Evolutionary conservation across 2,329 filamentous ascomycete species (phyloP), one percentile per base, ranked within the genome.

Genomic region (Hypoxylon sp.): DNA sequence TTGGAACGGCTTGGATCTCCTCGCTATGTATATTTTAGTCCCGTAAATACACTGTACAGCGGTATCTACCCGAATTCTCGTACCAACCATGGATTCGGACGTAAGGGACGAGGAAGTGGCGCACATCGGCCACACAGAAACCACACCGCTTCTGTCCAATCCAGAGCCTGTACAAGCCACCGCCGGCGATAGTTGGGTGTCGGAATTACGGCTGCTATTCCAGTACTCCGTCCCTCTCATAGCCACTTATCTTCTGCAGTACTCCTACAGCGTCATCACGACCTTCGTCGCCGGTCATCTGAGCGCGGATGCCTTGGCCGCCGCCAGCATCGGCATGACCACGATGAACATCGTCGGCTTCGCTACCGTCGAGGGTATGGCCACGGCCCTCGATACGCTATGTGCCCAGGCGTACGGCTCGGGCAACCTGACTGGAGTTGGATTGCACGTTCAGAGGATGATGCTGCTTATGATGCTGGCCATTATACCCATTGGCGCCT

Each of bases 261-360:
- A 86, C 69, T 84, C 80, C 6, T 85, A 84, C 68, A 83, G 77
- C 56, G 75, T 86, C 32, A 81, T 85, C 58, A 84, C 83, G 1
- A 84, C 84, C 21, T 80, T 85, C 39, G 81, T 84, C 0, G 84
- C 83, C 0, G 84, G 85, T 0, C 84, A 84, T 69, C 79, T 87
- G 7, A 81, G 84, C 19, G 82, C 82, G 2, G 80, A 84, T 69
- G 84, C 85, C 61, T 74, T 87, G 8, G 85, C 83, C 1, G 85
- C 84, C 0, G 83, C 84, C 0, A 84, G 81, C 56, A 72, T 87
- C 14, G 83, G 83, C 23, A 80, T 83, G 23, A 86, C 84, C 47
- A 86, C 84, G 0, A 83, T 85, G 68, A 86, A 84, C 63, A 86
- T 87, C 53, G 77, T 84, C 5, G 85, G 85, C 0, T 79, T 83